Conservation (phyloP, 805 yeast species). For the Sugiyamaella chiloensis region DNA sequence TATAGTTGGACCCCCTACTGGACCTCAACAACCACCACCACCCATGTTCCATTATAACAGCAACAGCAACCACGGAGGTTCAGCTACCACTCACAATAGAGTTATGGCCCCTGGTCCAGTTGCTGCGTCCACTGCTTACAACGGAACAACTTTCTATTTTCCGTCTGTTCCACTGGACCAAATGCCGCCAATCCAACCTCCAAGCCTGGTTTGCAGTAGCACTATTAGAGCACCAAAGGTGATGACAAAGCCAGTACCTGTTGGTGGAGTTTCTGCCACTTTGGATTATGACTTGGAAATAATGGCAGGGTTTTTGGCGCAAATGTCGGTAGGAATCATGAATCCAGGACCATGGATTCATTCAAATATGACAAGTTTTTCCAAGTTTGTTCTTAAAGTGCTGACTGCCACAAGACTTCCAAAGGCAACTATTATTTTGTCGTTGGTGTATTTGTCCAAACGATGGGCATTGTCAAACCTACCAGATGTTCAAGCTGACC, state of each 20-base stretch:
- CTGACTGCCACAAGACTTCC: conserved; percentile 87
- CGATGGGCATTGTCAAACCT: conserved; percentile 43
- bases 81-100: neutral
- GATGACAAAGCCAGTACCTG: conserved; percentile 11
- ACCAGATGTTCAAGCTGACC: conserved; percentile 32
- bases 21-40: neutral
- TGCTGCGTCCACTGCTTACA: conserved; percentile 14
- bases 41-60: neutral
- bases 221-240: conserved; percentile 11
- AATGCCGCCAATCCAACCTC: conserved; percentile 19
- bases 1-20: neutral
- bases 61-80: neutral
- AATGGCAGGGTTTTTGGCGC: conserved; percentile 78
- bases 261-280: conserved; percentile 75
- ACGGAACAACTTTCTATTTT: conserved; percentile 21
- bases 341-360: conserved; percentile 20
- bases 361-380: conserved; percentile 17
- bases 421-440: conserved; percentile 70
- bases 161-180: conserved; percentile 22
- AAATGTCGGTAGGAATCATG: conserved; percentile 61
- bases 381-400: conserved; percentile 57
- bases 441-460: conserved; percentile 75
- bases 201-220: conserved; percentile 19
- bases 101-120: conserved; percentile 1
- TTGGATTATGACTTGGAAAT: conserved; percentile 74